Evolutionary conservation across 768 basidiomycete genomes (phyloP), one percentile per base, ranked within the genome.

Genomic region (Hydnomerulius pinastri): DNA sequence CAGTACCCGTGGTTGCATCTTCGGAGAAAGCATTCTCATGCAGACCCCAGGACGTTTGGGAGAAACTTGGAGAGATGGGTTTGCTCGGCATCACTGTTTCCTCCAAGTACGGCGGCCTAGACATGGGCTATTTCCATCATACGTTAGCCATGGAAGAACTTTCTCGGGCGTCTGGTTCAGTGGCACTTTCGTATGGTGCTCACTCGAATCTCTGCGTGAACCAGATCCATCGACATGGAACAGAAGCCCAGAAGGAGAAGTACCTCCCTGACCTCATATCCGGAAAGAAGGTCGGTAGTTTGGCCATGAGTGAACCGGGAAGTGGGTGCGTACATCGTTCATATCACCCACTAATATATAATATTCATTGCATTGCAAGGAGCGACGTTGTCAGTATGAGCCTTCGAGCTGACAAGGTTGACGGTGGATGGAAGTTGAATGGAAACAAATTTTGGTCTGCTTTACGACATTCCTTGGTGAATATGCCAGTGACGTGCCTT

Each of bases 331-430:
- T 29, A 21, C 25, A 17, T 32, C 41, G 13, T 20, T 43, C 24
- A 18, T 39, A 13, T 15, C 8, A 23, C 10, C 23, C 6, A 32
- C 24, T 40, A 3, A 28, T 28, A 5, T 12, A 7, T 6, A 21
- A 8, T 38, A 2, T 29, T 54, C 36, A 15, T 18, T 43, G 28
- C 35, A 4, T 33, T 39, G 35, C 37, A 37, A 68, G 67, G 49
- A 93, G 91, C 62, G 94, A 98, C 70, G 94, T 98, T n/a, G 85
- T 97, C 17, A 91, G 90, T 63, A 98, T 98, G 95, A 77, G 77
- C 60, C 73, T 93, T 50, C 84, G 78, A 52, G 93, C 93, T 20
- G 85, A 87, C 57, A 89, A 87, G 73, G 76, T 86, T 5, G 71
- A 80, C 23, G 88, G 84, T 35, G 86, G 90, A 30, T 97, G 82